Conservation (phyloP, 768 basidiomycete genomes). For the Rhizopogon rudus region DNA sequence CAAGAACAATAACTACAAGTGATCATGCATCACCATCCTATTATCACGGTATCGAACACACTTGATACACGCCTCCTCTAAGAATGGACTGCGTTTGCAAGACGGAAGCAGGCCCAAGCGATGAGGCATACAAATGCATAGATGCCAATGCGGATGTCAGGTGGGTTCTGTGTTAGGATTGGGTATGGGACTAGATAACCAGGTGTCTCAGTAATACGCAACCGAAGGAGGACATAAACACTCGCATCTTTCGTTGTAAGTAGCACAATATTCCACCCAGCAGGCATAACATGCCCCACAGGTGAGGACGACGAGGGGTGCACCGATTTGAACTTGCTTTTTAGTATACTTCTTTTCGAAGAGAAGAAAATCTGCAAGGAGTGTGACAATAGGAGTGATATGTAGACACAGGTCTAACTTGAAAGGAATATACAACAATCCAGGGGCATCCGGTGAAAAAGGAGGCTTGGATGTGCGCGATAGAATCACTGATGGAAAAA, state of each 20-base stretch:
- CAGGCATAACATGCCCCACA: constrained; percentile 46
- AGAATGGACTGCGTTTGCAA: constrained; percentile 55
- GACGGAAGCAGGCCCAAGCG: constrained; percentile 51
- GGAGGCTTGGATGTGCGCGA: constrained; percentile 9
- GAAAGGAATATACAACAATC: constrained; percentile 40
- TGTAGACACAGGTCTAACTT: constrained; percentile 63
- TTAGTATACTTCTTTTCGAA: constrained; percentile 53
- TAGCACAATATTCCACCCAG: constrained; percentile 68
- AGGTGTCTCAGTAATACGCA: not conserved
- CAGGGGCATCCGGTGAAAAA: constrained; percentile 2
- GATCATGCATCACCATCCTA: too few species aligned
- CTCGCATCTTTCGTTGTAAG: constrained; percentile 58
- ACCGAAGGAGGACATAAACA: constrained; percentile 6
- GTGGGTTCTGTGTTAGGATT: constrained; percentile 63
- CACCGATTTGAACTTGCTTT: constrained; percentile 5
- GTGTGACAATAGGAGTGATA: constrained; percentile 49
- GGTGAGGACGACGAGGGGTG: constrained; percentile 12
- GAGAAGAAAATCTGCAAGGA: constrained; percentile 66
- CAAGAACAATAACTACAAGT: too few species aligned
- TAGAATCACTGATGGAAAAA: constrained; percentile 56
- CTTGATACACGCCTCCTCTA: constrained; percentile 1
- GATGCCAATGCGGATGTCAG: constrained; percentile 48
- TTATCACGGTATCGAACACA: too few species aligned
- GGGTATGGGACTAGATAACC: constrained; percentile 68
- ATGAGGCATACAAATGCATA: constrained; percentile 45